Conservation (phyloP, 805 yeast genomes). For the Kurtzmaniella cleridarum region DNA sequence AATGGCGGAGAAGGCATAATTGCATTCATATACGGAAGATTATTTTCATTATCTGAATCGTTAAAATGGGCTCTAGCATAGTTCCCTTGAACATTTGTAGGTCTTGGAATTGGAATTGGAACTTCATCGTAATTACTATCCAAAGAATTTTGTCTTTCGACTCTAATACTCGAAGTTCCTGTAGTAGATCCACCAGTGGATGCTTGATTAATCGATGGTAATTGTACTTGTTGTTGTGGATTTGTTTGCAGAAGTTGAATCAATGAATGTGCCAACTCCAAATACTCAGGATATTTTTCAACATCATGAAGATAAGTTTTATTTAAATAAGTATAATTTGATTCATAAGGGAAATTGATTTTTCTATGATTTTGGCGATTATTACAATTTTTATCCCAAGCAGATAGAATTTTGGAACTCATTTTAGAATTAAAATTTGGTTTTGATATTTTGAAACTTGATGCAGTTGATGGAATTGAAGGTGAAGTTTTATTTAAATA, state of each 20-base stretch:
- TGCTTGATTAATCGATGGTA: neutral
- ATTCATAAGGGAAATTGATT: conserved; percentile 49
- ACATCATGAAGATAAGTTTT: conserved; percentile 46
- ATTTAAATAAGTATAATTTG: conserved; percentile 46
- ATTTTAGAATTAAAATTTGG: conserved; percentile 37
- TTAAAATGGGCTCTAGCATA: too few species aligned
- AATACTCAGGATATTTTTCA: conserved; percentile 42
- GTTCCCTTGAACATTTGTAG: too few species aligned
- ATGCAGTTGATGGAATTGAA: conserved; percentile 4
- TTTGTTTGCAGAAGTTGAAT: conserved; percentile 25
- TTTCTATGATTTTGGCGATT: conserved; percentile 19
- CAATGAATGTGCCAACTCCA: conserved; percentile 42
- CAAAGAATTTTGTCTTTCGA: conserved; percentile 15
- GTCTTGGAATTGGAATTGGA: too few species aligned
- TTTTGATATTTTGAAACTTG: conserved; percentile 9
- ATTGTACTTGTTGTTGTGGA: neutral
- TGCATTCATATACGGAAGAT: neutral
- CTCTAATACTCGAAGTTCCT: conserved; percentile 6
- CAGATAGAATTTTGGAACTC: conserved; percentile 19
- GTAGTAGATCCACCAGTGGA: too few species aligned
- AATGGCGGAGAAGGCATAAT: conserved; percentile 2
- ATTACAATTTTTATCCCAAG: conserved; percentile 9
- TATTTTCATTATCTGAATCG: too few species aligned
- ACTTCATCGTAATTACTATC: too few species aligned
- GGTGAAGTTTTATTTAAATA: conserved; percentile 16